These are phyloP conservation scores for Xylaria acuta DNA, from an alignment of 495 filamentous ascomycete species.

Conservation along the genomic window DNA sequence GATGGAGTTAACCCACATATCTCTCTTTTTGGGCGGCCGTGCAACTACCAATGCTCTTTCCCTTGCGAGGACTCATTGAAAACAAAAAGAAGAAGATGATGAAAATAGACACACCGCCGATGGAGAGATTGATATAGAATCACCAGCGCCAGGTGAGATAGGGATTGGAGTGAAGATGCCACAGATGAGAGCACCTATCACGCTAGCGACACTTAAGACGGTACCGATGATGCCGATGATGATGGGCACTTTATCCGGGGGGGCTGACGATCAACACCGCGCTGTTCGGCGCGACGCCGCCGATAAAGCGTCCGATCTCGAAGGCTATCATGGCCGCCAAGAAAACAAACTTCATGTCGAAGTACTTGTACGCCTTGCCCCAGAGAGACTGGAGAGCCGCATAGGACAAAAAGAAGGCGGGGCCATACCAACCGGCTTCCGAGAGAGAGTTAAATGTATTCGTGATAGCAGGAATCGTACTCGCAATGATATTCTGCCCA, in stretches of 20 bases:
- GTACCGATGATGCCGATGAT: conserved; percentile 42
- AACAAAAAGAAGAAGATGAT: conserved; percentile 46
- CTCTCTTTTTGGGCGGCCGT: conserved; percentile 39
- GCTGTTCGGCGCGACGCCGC: conserved; percentile 57
- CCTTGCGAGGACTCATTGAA: conserved; percentile 46
- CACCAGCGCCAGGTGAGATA: conserved; percentile 71
- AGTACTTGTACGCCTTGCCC: conserved; percentile 62
- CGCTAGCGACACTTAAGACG: conserved; percentile 69
- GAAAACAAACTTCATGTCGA: conserved; percentile 57
- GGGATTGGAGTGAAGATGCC: conserved; percentile 50
- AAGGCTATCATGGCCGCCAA: conserved; percentile 55
- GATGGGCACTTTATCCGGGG: conserved; percentile 41
- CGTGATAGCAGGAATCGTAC: conserved; percentile 59
- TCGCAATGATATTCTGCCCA: conserved; percentile 28
- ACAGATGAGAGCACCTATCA: conserved; percentile 66
- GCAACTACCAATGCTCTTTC: conserved; percentile 56
- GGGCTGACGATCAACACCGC: conserved; percentile 60
- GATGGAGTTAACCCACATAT: conserved; percentile 44
- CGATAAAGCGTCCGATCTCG: conserved; percentile 58
- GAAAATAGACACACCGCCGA: conserved; percentile 60
- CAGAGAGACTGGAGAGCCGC: conserved; percentile 60
- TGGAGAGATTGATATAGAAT: conserved; percentile 76
- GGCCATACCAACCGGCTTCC: conserved; percentile 61
- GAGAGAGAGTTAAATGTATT: conserved; percentile 54
- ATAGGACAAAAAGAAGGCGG: conserved; percentile 61